Conservation (phyloP, 768 basidiomycete species). For the Hypholoma fasciculare region DNA sequence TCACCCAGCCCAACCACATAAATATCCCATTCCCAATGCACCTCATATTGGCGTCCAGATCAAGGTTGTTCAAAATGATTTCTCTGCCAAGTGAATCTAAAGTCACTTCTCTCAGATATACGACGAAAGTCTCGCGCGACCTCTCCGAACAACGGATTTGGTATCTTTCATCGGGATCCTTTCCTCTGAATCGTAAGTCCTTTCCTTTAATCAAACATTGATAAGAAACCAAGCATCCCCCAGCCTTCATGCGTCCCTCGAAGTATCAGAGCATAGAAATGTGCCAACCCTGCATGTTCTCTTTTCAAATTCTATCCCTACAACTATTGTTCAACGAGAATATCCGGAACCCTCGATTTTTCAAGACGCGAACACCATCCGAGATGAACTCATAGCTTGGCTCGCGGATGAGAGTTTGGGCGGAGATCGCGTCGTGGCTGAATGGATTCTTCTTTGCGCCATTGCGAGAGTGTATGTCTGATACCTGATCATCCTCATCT, state of each 20-base stretch:
- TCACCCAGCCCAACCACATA: constrained; percentile 42
- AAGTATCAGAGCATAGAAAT: constrained; percentile 31
- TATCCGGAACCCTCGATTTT: constrained; percentile 30
- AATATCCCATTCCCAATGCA: constrained; percentile 56
- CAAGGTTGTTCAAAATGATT: constrained; percentile 45
- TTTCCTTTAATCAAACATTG: constrained; percentile 10
- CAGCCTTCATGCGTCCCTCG: constrained; percentile 41
- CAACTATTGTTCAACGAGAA: constrained; percentile 37
- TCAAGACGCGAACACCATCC: constrained; percentile 25
- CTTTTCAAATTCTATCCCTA: constrained; percentile 44
- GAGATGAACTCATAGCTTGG: constrained; percentile 67
- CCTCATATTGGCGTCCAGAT: constrained; percentile 71
- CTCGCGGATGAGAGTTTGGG: constrained; percentile 69
- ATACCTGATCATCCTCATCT: constrained; percentile 1
- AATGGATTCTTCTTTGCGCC: constrained; percentile 68
- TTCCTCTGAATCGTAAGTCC: constrained; percentile 60
- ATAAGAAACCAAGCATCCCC: background rate
- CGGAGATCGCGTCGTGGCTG: constrained; percentile 68
- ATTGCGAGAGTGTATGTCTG: constrained; percentile 63
- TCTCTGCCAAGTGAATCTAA: constrained; percentile 1
- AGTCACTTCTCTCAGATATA: constrained; percentile 49
- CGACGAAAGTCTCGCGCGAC: constrained; percentile 39
- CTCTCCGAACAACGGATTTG: constrained; percentile 61
- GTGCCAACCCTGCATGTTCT: constrained; percentile 74
- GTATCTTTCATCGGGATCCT: constrained; percentile 75